Percentiles rank a stretch among this genome's conserved stretches.
These are phyloP conservation scores for Calonectria pseudoreteaudii DNA, from an alignment of 2,329 filamentous ascomycete species.

Conservation along the genomic window DNA sequence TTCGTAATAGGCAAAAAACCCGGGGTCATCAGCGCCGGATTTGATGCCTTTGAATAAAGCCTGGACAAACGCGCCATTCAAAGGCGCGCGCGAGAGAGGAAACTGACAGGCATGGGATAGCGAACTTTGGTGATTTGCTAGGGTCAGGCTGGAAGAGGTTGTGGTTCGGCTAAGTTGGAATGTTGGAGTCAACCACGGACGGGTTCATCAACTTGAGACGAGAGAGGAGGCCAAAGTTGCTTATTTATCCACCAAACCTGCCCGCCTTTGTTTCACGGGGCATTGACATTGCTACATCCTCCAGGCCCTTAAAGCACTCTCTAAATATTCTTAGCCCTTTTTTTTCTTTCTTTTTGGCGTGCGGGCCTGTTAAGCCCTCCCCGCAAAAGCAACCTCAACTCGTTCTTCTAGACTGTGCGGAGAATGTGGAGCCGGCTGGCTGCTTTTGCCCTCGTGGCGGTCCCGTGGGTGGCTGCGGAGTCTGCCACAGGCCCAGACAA, in stretches of 20 bases:
- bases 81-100: not conserved
- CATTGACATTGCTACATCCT: not conserved
- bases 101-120: not conserved
- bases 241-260: not conserved
- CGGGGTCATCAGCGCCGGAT: conserved; percentile 3
- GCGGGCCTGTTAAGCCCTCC: not conserved
- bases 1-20: conserved; percentile 11
- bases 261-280: not conserved
- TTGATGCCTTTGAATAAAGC: not conserved
- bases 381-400: not conserved
- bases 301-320: not conserved
- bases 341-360: not conserved
- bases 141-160: not conserved
- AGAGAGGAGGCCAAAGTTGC: not conserved
- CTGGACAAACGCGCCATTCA: conserved; percentile 23
- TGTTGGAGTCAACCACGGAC: not conserved
- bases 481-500: conserved; percentile 58
- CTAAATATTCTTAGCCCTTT: not conserved
- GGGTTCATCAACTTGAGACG: not conserved
- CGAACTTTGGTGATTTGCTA: not conserved
- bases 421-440: not conserved
- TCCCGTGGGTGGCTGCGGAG: conserved; percentile 7
- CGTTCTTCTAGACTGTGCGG: not conserved
- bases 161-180: conserved; percentile 8
- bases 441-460: conserved; percentile 7